Evolutionary conservation across 768 basidiomycete genomes (phyloP).

Genomic region (Psilocybe cubensis): DNA sequence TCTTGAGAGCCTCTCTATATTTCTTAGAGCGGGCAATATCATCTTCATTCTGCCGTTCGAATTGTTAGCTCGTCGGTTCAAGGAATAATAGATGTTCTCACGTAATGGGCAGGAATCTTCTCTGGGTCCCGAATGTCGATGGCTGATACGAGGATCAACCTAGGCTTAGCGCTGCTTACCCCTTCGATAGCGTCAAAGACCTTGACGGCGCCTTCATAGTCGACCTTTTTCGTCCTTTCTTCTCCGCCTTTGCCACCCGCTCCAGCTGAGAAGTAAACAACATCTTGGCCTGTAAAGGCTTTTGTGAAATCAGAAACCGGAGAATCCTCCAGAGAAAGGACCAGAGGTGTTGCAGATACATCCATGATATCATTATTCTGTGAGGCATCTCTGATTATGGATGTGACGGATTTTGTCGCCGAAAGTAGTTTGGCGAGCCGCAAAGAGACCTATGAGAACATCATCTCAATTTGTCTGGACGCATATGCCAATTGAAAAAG

Average conservation of each 20-base stretch:
- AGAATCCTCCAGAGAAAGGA: slow-evolving; percentile 61
- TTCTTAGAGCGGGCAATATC: slow-evolving; percentile 46
- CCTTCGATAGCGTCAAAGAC: slow-evolving; percentile 70
- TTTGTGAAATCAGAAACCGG: slow-evolving; percentile 47
- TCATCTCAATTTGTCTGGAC: background rate
- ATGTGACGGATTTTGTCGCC: slow-evolving; percentile 47
- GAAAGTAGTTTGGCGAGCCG: slow-evolving; percentile 56
- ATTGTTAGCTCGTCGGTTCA: background rate
- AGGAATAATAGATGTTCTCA: slow-evolving; percentile 27
- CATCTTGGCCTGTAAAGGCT: slow-evolving; percentile 45
- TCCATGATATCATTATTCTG: slow-evolving; percentile 52
- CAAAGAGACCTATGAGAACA: slow-evolving; percentile 39
- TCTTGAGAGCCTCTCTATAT: slow-evolving; percentile 46
- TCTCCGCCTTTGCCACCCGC: slow-evolving; percentile 63
- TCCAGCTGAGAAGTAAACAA: slow-evolving; percentile 52
- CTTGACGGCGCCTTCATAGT: slow-evolving; percentile 68
- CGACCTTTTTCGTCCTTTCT: slow-evolving; percentile 58
- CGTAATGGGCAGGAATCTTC: slow-evolving; percentile 55
- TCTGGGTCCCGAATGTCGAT: slow-evolving; percentile 57
- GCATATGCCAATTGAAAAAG: background rate
- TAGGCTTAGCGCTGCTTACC: slow-evolving; percentile 45
- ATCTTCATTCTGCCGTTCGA: slow-evolving; percentile 40
- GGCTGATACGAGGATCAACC: slow-evolving; percentile 62
- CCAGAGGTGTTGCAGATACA: slow-evolving; percentile 45
- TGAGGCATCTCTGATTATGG: slow-evolving; percentile 53